Conservation (phyloP, 805 yeast genomes). For the Nadsonia fulvescens region DNA sequence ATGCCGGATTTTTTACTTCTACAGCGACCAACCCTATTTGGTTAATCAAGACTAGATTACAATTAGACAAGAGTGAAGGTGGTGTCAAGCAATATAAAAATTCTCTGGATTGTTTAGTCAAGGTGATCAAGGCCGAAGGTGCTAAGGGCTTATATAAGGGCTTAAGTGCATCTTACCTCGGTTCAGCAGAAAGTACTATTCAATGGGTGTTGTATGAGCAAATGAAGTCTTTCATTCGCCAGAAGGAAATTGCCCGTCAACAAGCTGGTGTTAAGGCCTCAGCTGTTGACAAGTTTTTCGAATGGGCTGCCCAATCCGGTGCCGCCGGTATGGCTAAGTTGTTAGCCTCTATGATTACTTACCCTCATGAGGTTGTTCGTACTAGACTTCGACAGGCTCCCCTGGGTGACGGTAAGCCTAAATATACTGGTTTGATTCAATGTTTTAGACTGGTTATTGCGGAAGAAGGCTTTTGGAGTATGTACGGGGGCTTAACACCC, state of each 20-base stretch:
- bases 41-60: constrained; percentile 88
- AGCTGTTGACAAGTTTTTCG: constrained; percentile 46
- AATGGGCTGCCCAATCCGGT: constrained; percentile 93
- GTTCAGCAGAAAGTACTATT: constrained; percentile 78
- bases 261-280: constrained; percentile 20
- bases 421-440: constrained; percentile 78
- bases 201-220: constrained; percentile 97
- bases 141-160: constrained; percentile 69
- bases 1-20: constrained; percentile 86
- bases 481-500: constrained; percentile 97
- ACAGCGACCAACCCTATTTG: constrained; percentile 97
- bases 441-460: constrained; percentile 70
- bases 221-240: constrained; percentile 55
- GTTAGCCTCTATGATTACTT: constrained; percentile 78
- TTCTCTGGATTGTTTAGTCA: constrained; percentile 66
- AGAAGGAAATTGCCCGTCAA: constrained; percentile 27
- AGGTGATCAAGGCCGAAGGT: constrained; percentile 64
- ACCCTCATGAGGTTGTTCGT: constrained; percentile 94
- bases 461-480: constrained; percentile 82
- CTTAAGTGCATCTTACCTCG: constrained; percentile 84
- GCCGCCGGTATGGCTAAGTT: constrained; percentile 96
- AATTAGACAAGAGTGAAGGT: constrained; percentile 43
- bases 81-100: constrained; percentile 46
- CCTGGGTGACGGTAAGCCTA: constrained; percentile 53
- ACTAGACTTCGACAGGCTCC: constrained; percentile 95